phyloP scores from a whole-genome alignment of 2,329 filamentous ascomycete species.

The Fusarium siculi region DNA sequence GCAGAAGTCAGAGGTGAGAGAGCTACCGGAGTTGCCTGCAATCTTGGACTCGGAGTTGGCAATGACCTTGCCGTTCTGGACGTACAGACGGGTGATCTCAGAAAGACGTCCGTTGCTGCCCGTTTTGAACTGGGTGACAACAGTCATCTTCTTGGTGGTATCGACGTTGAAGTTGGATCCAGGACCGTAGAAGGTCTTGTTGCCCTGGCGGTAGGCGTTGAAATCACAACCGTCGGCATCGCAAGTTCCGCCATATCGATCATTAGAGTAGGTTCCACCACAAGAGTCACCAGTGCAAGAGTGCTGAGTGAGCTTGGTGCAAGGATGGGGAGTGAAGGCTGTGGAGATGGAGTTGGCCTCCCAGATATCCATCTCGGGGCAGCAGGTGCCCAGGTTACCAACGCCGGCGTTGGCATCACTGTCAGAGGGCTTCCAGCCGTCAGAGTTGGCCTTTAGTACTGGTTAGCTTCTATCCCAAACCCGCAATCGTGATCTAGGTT shows the following conservation, averaged over 20 bases:
- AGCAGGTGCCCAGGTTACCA: conserved; percentile 66
- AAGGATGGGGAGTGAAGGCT: conserved; percentile 74
- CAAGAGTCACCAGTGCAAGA: conserved; percentile 63
- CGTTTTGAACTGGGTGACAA: conserved; percentile 72
- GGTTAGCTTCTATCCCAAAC: conserved; percentile 43
- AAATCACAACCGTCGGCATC: conserved; percentile 78
- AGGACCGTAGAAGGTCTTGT: conserved; percentile 70
- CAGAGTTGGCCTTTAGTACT: conserved; percentile 57
- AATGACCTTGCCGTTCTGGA: conserved; percentile 70
- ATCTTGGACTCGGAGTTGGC: conserved; percentile 60
- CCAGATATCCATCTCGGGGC: conserved; percentile 71
- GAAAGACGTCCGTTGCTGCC: conserved; percentile 62
- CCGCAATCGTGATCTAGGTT: not conserved
- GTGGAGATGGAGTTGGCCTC: conserved; percentile 74
- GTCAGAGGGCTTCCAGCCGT: conserved; percentile 61
- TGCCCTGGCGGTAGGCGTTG: conserved; percentile 75
- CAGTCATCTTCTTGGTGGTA: conserved; percentile 69
- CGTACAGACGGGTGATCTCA: conserved; percentile 73
- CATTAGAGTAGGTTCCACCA: conserved; percentile 62
- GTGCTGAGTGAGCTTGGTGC: conserved; percentile 60
- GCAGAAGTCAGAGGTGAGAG: conserved; percentile 69
- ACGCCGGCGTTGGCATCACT: conserved; percentile 66
- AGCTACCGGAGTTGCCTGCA: conserved; percentile 53
- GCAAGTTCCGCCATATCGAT: conserved; percentile 71
- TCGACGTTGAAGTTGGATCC: conserved; percentile 65